phyloP scores from a whole-genome alignment of 129 eudicot species.

The Ambrosia artemisiifolia region DNA sequence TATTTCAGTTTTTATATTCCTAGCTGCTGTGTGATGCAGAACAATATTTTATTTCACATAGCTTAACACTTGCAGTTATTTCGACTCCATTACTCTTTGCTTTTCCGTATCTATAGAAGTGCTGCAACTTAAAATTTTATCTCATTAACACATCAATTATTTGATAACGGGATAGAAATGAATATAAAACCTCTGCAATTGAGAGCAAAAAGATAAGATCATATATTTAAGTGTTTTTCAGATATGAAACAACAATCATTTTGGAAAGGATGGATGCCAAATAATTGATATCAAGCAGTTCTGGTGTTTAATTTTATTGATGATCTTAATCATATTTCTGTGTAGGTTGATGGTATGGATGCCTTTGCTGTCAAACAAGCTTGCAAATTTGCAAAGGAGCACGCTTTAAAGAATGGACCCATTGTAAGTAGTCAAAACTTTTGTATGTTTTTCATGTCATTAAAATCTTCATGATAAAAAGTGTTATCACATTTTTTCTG shows the following conservation, averaged over 20 bases:
- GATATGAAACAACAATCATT: background rate
- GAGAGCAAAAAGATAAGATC: background rate
- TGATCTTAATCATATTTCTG: background rate
- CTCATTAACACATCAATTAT: background rate
- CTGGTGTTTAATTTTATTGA: background rate
- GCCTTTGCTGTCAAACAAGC: constrained; percentile 97
- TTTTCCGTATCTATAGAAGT: background rate
- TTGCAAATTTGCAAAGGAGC: constrained; percentile 94
- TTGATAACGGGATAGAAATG: background rate
- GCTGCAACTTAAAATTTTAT: background rate
- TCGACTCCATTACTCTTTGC: background rate
- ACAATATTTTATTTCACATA: background rate
- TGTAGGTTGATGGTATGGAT: constrained; percentile 99
- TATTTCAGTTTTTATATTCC: background rate
- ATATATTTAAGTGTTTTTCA: background rate
- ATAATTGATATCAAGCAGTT: background rate
- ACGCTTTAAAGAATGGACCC: constrained; percentile 95
- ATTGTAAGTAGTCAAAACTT: constrained; percentile 50
- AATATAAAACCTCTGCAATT: background rate
- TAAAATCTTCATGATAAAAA: background rate
- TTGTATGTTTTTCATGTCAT: constrained; percentile 2
- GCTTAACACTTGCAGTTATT: background rate
- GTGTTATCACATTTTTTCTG: background rate
- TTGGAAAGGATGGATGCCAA: background rate
- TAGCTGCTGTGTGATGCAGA: background rate